Percentiles rank a stretch among this genome's conserved stretches.
Conservation (phyloP, 129 eudicot species). For the Saposhnikovia divaricata region DNA sequence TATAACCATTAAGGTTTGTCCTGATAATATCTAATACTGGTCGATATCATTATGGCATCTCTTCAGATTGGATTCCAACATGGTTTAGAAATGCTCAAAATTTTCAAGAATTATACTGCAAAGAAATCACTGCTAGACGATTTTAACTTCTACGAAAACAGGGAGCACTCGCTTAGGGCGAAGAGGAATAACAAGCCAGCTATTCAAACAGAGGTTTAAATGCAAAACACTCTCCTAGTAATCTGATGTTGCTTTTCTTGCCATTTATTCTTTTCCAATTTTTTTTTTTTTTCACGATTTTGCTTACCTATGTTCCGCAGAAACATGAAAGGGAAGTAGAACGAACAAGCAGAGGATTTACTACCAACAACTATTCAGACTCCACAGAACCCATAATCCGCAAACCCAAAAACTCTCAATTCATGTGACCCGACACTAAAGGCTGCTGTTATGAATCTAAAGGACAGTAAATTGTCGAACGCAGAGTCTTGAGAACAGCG, state of each 20-base stretch:
- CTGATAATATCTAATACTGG: neutral
- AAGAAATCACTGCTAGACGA: slow-evolving; percentile 68
- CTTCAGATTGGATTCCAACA: slow-evolving; percentile 59
- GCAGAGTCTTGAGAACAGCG: no score
- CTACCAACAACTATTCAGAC: slow-evolving; percentile 21
- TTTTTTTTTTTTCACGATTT: slow-evolving; percentile 22
- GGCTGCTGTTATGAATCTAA: neutral
- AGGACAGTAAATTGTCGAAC: neutral
- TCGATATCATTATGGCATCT: neutral
- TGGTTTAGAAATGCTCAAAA: slow-evolving; percentile 77
- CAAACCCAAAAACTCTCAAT: slow-evolving; percentile 47
- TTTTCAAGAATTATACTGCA: slow-evolving; percentile 55
- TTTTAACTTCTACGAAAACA: slow-evolving; percentile 56
- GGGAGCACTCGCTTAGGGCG: slow-evolving; percentile 41
- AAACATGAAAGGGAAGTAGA: slow-evolving; percentile 26
- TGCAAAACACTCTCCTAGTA: slow-evolving; percentile 14
- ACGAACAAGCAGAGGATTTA: slow-evolving; percentile 21
- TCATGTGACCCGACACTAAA: slow-evolving; percentile 4
- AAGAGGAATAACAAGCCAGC: slow-evolving; percentile 42
- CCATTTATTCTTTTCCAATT: neutral
- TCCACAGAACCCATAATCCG: slow-evolving; percentile 26
- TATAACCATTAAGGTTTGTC: neutral
- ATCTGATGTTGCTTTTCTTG: neutral
- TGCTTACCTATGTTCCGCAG: slow-evolving; percentile 20
- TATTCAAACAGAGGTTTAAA: slow-evolving; percentile 28